These are phyloP conservation scores for Beta lomatogona DNA, from an alignment of 179 eudicot species.

Conservation along the genomic window DNA sequence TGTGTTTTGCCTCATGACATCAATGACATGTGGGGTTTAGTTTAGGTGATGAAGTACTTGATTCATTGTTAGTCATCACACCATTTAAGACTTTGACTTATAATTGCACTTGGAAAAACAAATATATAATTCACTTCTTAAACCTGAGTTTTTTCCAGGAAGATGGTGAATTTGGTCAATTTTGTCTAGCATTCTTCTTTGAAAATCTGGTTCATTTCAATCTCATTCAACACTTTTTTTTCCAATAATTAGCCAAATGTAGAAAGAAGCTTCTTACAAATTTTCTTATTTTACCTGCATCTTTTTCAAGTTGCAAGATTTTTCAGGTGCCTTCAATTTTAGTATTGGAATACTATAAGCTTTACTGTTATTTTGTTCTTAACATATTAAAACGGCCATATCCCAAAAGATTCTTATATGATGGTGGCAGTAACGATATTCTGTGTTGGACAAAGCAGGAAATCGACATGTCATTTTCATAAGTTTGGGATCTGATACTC, in stretches of 20 bases:
- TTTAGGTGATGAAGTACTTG: constrained; percentile 16
- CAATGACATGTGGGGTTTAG: constrained; percentile 42
- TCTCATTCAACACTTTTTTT: neutral
- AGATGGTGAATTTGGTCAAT: constrained; percentile 14
- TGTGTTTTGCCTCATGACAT: constrained; percentile 22
- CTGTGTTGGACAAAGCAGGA: neutral
- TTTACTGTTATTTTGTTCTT: constrained; percentile 2
- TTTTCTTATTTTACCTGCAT: constrained; percentile 7
- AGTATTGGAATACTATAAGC: neutral
- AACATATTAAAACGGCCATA: neutral
- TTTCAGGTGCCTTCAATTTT: constrained; percentile 22
- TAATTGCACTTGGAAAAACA: constrained; percentile 30
- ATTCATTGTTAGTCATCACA: constrained; percentile 28
- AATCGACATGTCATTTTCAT: constrained; percentile 7
- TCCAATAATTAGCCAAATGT: constrained; percentile 11
- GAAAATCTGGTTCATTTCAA: constrained; percentile 17
- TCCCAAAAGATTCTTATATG: neutral
- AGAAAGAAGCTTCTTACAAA: constrained; percentile 18
- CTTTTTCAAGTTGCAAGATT: neutral
- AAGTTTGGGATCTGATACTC: neutral
- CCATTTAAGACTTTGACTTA: constrained; percentile 39
- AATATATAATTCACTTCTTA: neutral
- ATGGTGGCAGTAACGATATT: constrained; percentile 4
- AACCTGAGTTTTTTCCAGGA: neutral
- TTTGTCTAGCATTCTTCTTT: neutral